Evolutionary conservation across 164 flowering plant species (phyloP), one percentile per base, ranked within the genome.

Genomic region (Dillenia suffruticosa): DNA sequence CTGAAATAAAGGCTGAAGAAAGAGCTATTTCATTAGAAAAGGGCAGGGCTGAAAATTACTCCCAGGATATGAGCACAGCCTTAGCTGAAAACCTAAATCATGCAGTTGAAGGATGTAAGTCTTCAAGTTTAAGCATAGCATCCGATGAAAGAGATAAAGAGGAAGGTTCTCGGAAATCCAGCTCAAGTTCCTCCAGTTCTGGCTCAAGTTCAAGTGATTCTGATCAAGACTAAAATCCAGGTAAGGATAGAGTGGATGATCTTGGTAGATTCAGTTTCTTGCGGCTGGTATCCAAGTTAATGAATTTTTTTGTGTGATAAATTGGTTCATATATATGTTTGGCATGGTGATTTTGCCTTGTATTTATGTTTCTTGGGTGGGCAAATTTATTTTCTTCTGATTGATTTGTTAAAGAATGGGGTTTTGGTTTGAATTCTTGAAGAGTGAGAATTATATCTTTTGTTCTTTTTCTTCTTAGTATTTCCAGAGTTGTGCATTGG

Each of bases 161-260:
- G 59, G 54, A 7, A 55, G 51, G 59, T 46, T 69, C 77, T 57
- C 47, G 57, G 14, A 67, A 59, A 51, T 59, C 68, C 10, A 71
- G 74, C 22, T 78, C 76, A 0, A 66, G 74, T 32, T 71, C 80
- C 0, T 82, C 83, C 9, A 73, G 81, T 49, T 79, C 88, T 15
- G 71, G 79, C 63, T 78, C 74, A 0, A 65, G 72, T 56, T 80
- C 83, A 10, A 77, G 85, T 57, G 83, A 74, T 68, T 81, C 84
- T 57, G 84, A 77, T 51, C 61, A 66, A 74, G 66, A 56, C n/a
- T 61, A 46, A 44, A 56, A 57, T 32, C 17, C 16, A 44, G 50
- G 4, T 6, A 32, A 32, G 0, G 40, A 32, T 32, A 6, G 40
- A 32, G 40, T 32, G 64, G 64, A 26, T 60, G 48, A 26, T 51